Base-by-base conservation (phyloP, 805 yeast genomes). In the Candida fluviatilis region DNA sequence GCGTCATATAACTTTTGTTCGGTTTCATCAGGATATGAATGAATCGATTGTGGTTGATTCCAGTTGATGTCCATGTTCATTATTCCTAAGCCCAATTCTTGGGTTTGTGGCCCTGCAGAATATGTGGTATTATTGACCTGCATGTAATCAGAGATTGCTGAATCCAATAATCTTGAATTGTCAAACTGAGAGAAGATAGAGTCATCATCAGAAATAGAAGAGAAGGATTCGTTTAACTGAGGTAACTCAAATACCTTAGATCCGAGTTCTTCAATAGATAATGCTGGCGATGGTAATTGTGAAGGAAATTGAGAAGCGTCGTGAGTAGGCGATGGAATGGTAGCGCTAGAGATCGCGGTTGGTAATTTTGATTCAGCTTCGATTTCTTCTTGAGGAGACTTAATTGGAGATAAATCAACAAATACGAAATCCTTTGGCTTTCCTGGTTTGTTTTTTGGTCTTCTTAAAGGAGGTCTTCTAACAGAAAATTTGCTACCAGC, bases 361-460 rank as follows among this genome's bases (percentile, higher is more conserved):
- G 7, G 35, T 13, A 31, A 10, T 2, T 27, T 34, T 14, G 3
- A 4, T n/a, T n/a, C n/a, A n/a, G n/a, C n/a, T n/a, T n/a, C n/a
- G n/a, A n/a, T n/a, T n/a, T 40, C 45, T 18, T 48, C 55, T 21
- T 54, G 53, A 18, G 50, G 56, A 35, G 52, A 43, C 43, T 62
- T 62, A 18, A 66, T 59, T 15, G 73, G 73, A 14, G 71, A 64
- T 46, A 68, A 64, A 47, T 68, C 72, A 31, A 68, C 73, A 46
- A 68, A 68, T 14, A 68, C 71, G 43, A 67, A 68, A 46, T 66
- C 71, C 51, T 64, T 66, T 35, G 70, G 71, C 58, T 58, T 62
- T 3, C 73, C 73, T 5, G 72, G 72, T 50, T 57, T 62, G 47
- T 62, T 57, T 56, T 64, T 67, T 23, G 73, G 73, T 51, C 73